phyloP scores from a whole-genome alignment of 2,329 filamentous ascomycete genomes.

The Colletotrichum chrysophilum region DNA sequence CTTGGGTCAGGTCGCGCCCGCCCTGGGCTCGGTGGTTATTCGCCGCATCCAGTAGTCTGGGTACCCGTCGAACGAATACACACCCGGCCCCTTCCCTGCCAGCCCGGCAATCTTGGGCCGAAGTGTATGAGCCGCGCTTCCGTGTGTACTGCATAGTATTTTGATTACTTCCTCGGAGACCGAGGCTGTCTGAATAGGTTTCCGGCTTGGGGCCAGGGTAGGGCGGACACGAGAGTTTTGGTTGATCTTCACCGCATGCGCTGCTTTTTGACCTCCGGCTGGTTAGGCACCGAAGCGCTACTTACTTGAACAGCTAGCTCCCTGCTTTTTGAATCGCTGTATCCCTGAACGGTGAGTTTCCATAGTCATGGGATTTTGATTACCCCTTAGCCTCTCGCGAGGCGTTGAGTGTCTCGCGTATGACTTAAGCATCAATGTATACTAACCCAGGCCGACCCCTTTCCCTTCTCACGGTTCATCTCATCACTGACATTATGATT shows the following conservation, averaged over 20 bases:
- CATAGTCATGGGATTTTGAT: background rate
- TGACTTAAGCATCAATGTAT: background rate
- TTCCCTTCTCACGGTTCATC: background rate
- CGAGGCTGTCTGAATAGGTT: background rate
- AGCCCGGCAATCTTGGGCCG: background rate
- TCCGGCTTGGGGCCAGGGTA: background rate
- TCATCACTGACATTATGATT: background rate
- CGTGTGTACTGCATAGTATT: background rate
- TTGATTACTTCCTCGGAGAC: background rate
- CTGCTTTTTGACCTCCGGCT: background rate
- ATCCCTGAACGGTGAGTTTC: background rate
- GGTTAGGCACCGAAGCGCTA: background rate
- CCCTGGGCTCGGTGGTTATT: background rate
- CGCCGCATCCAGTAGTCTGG: background rate
- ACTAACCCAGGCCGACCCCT: background rate
- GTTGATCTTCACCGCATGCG: background rate
- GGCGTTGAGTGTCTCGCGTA: background rate
- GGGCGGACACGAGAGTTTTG: background rate
- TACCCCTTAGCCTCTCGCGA: background rate
- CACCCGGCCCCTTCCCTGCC: background rate
- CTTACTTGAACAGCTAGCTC: background rate
- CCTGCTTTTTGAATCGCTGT: background rate
- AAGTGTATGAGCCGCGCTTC: background rate
- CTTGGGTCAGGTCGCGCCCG: background rate
- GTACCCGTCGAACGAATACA: background rate